Base-by-base conservation (phyloP, 2,329 filamentous ascomycete species). In the Fusarium udum region DNA sequence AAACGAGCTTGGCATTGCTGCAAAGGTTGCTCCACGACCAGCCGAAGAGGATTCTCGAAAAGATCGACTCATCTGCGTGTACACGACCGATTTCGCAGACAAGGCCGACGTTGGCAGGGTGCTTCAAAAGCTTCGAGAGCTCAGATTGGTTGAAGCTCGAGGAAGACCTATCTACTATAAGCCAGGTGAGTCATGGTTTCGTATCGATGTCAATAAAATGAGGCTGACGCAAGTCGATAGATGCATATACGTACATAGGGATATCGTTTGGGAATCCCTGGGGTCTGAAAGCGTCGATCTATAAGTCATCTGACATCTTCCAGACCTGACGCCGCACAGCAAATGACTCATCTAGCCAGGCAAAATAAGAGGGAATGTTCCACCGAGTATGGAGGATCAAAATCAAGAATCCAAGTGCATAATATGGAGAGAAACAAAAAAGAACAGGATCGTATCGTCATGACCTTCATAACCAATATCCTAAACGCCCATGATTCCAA, bases 71-170 rank as follows among this genome's bases (percentile, higher is more conserved):
- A 90, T 97, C 32, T 95, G 92, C 73, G 85, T 97, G 13, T 97
- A 97, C 80, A 97, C 93, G 10, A 84, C 85, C 46, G 90, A 97
- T 79, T 96, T 95, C 78, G 84, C 84, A 34, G 90, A 97, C 78
- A 85, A 83, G 58, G 83, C 86, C 8, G 93, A 97, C 78, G 88
- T 97, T 11, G 86, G 85, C 34, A 87, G 92, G 48, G 92, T 97
- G 8, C 83, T 95, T 43, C 78, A 84, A 65, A 87, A 85, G 72
- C 81, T 97, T 69, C 86, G 87, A 57, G 85, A 90, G 62, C 83
- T 95, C 65, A 90, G 87, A 13, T 82, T 96, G 42, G 85, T 92
- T 57, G 84, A 84, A 39, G 67, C 79, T 26, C 81, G 73, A 55
- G 80, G 81, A 8, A 84, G 83, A 51, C 83, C 85, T 2, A 90